These are phyloP conservation scores for Hanseniaspora lachancei DNA, from an alignment of 805 yeast genomes.

Conservation along the genomic window DNA sequence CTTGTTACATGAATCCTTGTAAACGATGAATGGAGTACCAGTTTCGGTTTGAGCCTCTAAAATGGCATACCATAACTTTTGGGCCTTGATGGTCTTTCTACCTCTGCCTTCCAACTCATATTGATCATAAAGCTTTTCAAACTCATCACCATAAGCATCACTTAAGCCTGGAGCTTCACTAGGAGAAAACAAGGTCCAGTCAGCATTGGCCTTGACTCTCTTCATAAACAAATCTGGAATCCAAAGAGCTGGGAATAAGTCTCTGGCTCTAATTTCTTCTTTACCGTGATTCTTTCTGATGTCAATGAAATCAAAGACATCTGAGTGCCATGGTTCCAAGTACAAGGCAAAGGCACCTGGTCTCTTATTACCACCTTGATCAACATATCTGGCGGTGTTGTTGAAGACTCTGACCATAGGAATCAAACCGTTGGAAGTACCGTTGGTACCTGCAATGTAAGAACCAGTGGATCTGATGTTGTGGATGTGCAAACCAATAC, in stretches of 20 bases:
- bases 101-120: slow-evolving; percentile 65
- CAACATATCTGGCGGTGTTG: slow-evolving; percentile 92
- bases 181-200: slow-evolving; percentile 87
- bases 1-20: slow-evolving; percentile 79
- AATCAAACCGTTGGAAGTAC: slow-evolving; percentile 79
- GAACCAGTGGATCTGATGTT: slow-evolving; percentile 80
- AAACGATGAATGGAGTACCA: slow-evolving; percentile 88
- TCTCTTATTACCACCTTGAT: slow-evolving; percentile 95
- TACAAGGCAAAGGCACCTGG: slow-evolving; percentile 96
- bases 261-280: slow-evolving; percentile 87
- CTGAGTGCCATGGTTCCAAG: slow-evolving; percentile 95
- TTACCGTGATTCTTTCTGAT: slow-evolving; percentile 88
- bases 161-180: slow-evolving; percentile 74
- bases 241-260: slow-evolving; percentile 88
- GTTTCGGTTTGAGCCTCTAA: slow-evolving; percentile 90
- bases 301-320: slow-evolving; percentile 73
- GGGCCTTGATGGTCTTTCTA: slow-evolving; percentile 60
- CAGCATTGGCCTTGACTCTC: slow-evolving; percentile 62
- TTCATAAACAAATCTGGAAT: slow-evolving; percentile 88
- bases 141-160: slow-evolving; percentile 76
- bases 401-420: slow-evolving; percentile 96
- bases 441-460: slow-evolving; percentile 82
- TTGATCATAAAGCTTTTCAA: slow-evolving; percentile 51
- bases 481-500: slow-evolving; percentile 81
- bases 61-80: slow-evolving; percentile 80